Conservation (phyloP, 208 protist species). For the Vickermania spadyakhi region DNA sequence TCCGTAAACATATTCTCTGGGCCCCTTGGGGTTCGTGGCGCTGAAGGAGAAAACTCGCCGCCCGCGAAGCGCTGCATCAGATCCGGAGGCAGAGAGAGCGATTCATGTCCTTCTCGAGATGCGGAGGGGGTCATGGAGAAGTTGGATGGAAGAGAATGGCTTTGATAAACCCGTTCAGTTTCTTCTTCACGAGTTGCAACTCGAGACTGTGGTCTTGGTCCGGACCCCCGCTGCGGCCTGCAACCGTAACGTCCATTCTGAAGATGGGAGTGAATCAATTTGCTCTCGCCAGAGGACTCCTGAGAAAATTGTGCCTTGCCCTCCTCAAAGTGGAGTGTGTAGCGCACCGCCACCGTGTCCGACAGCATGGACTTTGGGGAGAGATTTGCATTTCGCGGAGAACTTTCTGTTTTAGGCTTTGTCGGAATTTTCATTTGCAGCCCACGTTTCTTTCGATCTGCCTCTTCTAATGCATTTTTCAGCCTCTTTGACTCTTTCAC, state of each 20-base stretch:
- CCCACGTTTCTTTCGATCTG: no score
- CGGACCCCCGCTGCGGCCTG: no score
- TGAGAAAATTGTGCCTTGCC: conserved; percentile 26
- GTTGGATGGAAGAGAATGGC: conserved; percentile 54
- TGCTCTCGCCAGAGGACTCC: conserved; percentile 2
- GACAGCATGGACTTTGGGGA: not conserved
- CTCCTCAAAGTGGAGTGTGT: conserved; percentile 41
- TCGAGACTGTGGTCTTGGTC: no score
- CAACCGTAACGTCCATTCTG: conserved; percentile 7
- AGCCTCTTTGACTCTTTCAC: conserved; percentile 26
- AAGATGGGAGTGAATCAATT: conserved; percentile 5
- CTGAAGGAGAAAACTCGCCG: not conserved
- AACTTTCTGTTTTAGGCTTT: no score
- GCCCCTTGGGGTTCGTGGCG: no score
- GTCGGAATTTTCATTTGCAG: no score
- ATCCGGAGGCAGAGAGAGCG: conserved; percentile 57
- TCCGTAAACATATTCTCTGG: no score
- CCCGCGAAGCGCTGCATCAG: conserved; percentile 31
- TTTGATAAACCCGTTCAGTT: conserved; percentile 20
- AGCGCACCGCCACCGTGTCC: conserved; percentile 13
- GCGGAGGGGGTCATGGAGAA: conserved; percentile 20
- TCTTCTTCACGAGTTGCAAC: no score
- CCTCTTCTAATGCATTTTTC: no score
- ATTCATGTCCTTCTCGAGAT: conserved; percentile 26
- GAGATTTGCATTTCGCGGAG: no score